Percentiles rank a stretch among this genome's conserved stretches.
phyloP scores from a whole-genome alignment of 2,329 filamentous ascomycete genomes.

The Diatrype stigma region DNA sequence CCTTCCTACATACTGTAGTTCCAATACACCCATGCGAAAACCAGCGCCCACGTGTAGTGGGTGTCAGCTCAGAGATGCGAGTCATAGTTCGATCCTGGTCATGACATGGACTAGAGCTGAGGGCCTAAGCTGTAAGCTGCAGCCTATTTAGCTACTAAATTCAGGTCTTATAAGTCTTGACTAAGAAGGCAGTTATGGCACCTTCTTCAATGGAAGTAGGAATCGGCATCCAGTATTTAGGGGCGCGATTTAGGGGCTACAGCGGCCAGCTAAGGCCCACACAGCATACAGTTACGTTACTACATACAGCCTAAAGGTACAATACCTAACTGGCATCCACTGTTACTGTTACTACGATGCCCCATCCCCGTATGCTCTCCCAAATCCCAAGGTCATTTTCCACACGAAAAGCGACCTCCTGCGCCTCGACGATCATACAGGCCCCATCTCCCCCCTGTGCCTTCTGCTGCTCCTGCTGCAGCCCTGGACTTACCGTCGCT shows the following conservation, averaged over 20 bases:
- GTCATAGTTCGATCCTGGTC: too few relatives aligned
- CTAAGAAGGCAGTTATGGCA: too few relatives aligned
- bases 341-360: constrained; percentile 40
- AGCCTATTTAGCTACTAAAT: too few relatives aligned
- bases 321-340: constrained; percentile 23
- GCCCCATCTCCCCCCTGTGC: constrained; percentile 21
- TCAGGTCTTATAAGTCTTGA: too few relatives aligned
- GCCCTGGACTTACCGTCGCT: neutral
- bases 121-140: neutral
- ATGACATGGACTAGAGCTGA: neutral
- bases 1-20: too few relatives aligned
- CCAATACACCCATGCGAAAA: too few relatives aligned
- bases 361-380: constrained; percentile 48
- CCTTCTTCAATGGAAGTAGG: too few relatives aligned
- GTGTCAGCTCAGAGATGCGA: too few relatives aligned
- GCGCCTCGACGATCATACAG: constrained; percentile 37
- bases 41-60: too few relatives aligned
- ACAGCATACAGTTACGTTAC: neutral
- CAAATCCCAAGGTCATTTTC: constrained; percentile 50
- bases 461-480: neutral
- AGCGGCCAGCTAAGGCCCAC: neutral
- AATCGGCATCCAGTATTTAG: too few relatives aligned
- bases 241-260: neutral
- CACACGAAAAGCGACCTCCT: constrained; percentile 47
- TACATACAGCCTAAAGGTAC: neutral